Base-by-base conservation (phyloP, 257 asterid genomes). In the Haberlea rhodopensis region DNA sequence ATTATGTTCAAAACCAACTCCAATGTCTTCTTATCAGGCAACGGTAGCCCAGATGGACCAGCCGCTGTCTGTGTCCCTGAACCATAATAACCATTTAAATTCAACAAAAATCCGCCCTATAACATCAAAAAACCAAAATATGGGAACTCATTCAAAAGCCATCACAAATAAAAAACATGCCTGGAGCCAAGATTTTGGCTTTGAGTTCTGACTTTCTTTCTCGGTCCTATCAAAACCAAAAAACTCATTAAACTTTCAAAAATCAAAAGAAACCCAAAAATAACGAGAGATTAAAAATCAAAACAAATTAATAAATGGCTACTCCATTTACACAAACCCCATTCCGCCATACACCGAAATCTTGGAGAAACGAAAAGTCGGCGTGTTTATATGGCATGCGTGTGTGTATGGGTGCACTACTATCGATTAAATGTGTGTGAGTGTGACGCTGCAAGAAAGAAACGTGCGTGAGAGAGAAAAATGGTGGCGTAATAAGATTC, bases 1-100 rank as follows among this genome's bases (percentile, higher is more conserved):
- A 94, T 95, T 78, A 90, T 94, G 80, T 90, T 95, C 70, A 94
- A 79, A 72, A 94, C 80, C 45, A 88, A 68, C 79, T 94, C 97
- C 84, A 90, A 67, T 0, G 66, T 62, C 80, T 86, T 94, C 90
- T 78, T 94, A 62, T 88, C 96, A 15, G 97, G 97, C 79, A 90
- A 29, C 34, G 81, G 85, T 54, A 75, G 53, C 73, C 80, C 84
- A 45, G 79, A 63, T 10, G 77, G 68, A 21, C 19, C 8, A 16
- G 70, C 76, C 59, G 77, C 86, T 0, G 46, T 51, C 18, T 90
- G 99, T 24, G 95, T 79, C 74, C 95, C 99, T 92, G 70, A 59
- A 53, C 61, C 73, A 68, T 24, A 15, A 25, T 37, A 68, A 53
- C 29, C 63, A 27, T 13, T 59, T 54, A 54, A 64, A 64, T 40